Evolutionary conservation across 2,329 filamentous ascomycete species (phyloP).

Genomic region (Myriosclerotinia curreyana): DNA sequence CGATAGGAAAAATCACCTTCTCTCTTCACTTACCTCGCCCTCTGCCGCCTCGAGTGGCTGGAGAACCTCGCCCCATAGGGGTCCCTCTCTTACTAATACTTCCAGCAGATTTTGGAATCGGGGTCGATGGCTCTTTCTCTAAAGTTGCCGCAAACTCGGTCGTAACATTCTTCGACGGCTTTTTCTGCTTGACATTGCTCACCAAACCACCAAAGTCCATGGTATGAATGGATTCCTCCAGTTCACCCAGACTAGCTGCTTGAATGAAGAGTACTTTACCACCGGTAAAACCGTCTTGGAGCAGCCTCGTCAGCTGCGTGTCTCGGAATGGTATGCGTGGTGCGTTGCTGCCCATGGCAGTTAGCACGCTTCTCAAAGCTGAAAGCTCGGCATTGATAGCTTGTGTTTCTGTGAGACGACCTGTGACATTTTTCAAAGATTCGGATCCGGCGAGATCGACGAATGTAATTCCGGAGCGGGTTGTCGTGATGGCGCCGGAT

Average conservation of each 20-base stretch:
- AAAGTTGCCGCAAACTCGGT: background rate
- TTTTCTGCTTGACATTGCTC: constrained; percentile 1
- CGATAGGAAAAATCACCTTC: no score
- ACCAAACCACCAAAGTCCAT: constrained; percentile 8
- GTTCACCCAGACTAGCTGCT: constrained; percentile 2
- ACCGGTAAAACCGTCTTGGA: constrained; percentile 4
- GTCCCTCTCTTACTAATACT: background rate
- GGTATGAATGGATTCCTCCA: constrained; percentile 5
- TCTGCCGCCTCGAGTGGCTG: background rate
- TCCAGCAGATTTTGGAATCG: background rate
- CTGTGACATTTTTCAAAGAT: constrained; percentile 81
- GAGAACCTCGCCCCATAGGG: background rate
- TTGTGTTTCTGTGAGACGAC: constrained; percentile 87
- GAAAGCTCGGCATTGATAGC: constrained; percentile 95
- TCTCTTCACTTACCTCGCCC: no score
- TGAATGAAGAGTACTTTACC: constrained; percentile 10
- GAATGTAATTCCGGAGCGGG: constrained; percentile 90
- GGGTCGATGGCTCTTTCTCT: background rate
- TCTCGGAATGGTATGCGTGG: background rate
- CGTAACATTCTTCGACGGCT: background rate
- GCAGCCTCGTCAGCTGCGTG: background rate
- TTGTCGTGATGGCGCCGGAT: constrained; percentile 65
- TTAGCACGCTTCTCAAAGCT: constrained; percentile 90
- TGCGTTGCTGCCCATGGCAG: constrained; percentile 64
- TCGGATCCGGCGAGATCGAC: constrained; percentile 95